Evolutionary conservation across 2,329 filamentous ascomycete genomes (phyloP).

Genomic region (Lachnellula hyalina): DNA sequence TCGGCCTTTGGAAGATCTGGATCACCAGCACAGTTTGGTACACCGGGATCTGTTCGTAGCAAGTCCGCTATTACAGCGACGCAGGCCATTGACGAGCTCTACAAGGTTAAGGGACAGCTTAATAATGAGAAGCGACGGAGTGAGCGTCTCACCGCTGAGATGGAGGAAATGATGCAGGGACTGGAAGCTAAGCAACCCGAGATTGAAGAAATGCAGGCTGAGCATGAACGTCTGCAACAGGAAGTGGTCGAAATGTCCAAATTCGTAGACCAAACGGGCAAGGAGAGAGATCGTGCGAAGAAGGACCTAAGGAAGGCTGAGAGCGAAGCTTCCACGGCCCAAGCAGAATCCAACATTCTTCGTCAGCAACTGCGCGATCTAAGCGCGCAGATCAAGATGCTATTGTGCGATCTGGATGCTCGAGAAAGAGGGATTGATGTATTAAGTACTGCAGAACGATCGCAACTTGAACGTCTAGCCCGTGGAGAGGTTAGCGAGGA

Average conservation of each 20-base stretch:
- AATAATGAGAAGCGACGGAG: conserved; percentile 68
- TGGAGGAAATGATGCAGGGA: conserved; percentile 81
- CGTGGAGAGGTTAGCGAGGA: conserved; percentile 69
- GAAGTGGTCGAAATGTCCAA: conserved; percentile 83
- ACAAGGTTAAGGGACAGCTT: conserved; percentile 66
- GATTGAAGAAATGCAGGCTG: conserved; percentile 75
- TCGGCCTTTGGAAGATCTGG: conserved; percentile 46
- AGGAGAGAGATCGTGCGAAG: conserved; percentile 72
- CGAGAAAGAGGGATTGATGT: conserved; percentile 72
- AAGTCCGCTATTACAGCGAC: conserved; percentile 54
- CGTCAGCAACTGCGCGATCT: conserved; percentile 85
- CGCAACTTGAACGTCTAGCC: conserved; percentile 72
- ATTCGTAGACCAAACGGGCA: conserved; percentile 74
- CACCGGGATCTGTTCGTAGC: conserved; percentile 50
- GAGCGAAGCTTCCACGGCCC: conserved; percentile 57
- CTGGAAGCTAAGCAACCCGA: conserved; percentile 84
- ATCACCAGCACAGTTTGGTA: conserved; percentile 52
- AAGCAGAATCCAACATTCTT: conserved; percentile 70
- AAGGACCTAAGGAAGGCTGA: conserved; percentile 76
- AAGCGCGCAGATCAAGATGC: conserved; percentile 82
- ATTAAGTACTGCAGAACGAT: conserved; percentile 65
- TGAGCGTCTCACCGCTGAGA: conserved; percentile 66
- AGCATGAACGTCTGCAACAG: conserved; percentile 72
- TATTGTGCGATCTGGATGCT: conserved; percentile 81
- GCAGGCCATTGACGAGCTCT: conserved; percentile 59